Evolutionary conservation across 2,329 filamentous ascomycete genomes (phyloP).

Genomic region (Verticillium dahliae): DNA sequence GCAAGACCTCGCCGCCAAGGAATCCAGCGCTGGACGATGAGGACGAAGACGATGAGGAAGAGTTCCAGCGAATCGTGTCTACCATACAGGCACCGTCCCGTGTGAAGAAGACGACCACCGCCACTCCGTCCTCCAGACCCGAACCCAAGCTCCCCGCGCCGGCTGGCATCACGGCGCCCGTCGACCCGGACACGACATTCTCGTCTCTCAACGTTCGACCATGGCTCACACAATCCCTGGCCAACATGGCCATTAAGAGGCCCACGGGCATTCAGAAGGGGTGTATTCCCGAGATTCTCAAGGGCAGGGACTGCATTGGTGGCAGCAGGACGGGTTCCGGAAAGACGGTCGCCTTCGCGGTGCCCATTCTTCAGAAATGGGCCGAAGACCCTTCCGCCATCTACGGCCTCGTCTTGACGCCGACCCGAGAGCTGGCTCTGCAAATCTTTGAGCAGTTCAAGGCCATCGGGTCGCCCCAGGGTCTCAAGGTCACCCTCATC

Average conservation of each 20-base stretch:
- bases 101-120: conserved; percentile 31
- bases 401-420: conserved; percentile 83
- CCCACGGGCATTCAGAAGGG: conserved; percentile 90
- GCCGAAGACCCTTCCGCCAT: conserved; percentile 87
- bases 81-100: conserved; percentile 47
- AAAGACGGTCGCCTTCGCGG: conserved; percentile 94
- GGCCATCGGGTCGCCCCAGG: conserved; percentile 82
- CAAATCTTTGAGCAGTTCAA: conserved; percentile 97
- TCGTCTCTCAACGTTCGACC: conserved; percentile 66
- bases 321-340: conserved; percentile 92
- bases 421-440: conserved; percentile 83
- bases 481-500: conserved; percentile 80
- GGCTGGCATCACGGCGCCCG: conserved; percentile 40
- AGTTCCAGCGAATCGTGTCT: conserved; percentile 26
- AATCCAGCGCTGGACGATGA: conserved; percentile 19
- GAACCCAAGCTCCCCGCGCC: conserved; percentile 13
- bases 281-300: conserved; percentile 87
- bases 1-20: conserved; percentile 25
- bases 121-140: conserved; percentile 10
- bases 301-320: conserved; percentile 89
- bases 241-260: conserved; percentile 70
- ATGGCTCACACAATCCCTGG: conserved; percentile 81
- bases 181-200: conserved; percentile 59
- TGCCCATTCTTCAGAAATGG: conserved; percentile 91
- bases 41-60: conserved; percentile 22